Evolutionary conservation across 306 rosid genomes (phyloP), one percentile per base, ranked within the genome.

Genomic region (Delonix regia): DNA sequence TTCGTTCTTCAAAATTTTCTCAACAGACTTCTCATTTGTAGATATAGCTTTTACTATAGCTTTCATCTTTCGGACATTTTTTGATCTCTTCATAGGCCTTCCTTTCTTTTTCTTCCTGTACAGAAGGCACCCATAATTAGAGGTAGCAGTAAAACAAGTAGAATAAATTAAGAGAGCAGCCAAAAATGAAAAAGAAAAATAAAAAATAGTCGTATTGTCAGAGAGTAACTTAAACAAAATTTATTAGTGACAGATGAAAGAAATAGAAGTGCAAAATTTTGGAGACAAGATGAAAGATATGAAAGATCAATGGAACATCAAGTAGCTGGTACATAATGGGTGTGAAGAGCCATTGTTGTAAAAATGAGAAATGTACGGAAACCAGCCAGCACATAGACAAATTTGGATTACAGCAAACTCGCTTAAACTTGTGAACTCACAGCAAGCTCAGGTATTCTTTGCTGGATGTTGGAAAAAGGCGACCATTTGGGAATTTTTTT

Each of bases 21-120:
- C 87, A 25, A n/a, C 75, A 16, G 82, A 56, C 85, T 84, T 86
- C 85, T 94, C 95, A n/a, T 25, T 82, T 52, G 81, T 66, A 0
- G 88, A 78, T 49, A 94, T 85, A 41, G 97, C 98, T 81, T 90
- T 94, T 19, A 81, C 93, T 7, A 80, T 64, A 39, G 93, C 92
- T 73, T 90, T 94, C 82, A 62, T 83, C 82, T 85, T 89, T 64
- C 97, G 84, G 6, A 59, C 97, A 78, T 87, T 90, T 85, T 90
- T 83, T 3, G 97, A 60, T 87, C 97, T 88, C 92, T 94, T 94
- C 98, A 92, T 84, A 45, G 85, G 91, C 80, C 92, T 87, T 78
- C 97, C 97, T 63, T 86, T 90, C 85, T 86, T 94, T 64, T 80
- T 65, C 84, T 87, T 94, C 72, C 97, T 94, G 92, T 81, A 56